phyloP scores from a whole-genome alignment of 129 eudicot genomes.

The Lonicera japonica region DNA sequence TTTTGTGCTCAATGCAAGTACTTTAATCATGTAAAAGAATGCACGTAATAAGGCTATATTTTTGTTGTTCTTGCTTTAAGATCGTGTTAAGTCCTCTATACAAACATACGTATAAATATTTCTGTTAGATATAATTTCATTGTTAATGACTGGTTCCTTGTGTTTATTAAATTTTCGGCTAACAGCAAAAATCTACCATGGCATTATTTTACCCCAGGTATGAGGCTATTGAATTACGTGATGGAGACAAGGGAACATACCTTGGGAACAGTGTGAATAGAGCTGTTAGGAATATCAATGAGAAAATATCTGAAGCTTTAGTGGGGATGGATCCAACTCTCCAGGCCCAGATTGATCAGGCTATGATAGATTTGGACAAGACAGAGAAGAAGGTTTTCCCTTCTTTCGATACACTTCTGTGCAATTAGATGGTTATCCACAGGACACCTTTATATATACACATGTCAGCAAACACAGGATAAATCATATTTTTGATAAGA shows the following conservation, averaged over 20 bases:
- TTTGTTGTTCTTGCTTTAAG: not conserved
- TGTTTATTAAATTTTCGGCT: not conserved
- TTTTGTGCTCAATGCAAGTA: not conserved
- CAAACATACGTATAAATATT: too few species aligned
- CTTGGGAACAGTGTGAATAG: constrained; percentile 85
- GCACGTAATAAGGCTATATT: not conserved
- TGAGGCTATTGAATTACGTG: constrained; percentile 92
- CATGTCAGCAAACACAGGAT: not conserved
- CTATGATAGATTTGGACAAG: constrained; percentile 93
- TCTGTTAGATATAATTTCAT: too few species aligned
- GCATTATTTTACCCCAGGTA: constrained; percentile 40
- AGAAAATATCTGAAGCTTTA: constrained; percentile 86
- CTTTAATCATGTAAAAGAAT: not conserved
- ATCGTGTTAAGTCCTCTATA: not conserved
- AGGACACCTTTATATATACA: not conserved
- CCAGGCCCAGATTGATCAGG: constrained; percentile 90
- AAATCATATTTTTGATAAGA: not conserved
- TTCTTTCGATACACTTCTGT: constrained; percentile 3
- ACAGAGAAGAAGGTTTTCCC: constrained; percentile 76
- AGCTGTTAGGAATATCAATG: constrained; percentile 85
- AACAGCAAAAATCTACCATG: not conserved
- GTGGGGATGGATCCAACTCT: constrained; percentile 98
- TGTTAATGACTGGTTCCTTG: not conserved
- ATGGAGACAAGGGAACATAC: constrained; percentile 80
- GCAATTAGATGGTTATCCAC: constrained; percentile 1